Percentiles rank a stretch among this genome's conserved stretches.
Conservation (phyloP, 805 yeast genomes). For the Nakazawaea wyomingensis region DNA sequence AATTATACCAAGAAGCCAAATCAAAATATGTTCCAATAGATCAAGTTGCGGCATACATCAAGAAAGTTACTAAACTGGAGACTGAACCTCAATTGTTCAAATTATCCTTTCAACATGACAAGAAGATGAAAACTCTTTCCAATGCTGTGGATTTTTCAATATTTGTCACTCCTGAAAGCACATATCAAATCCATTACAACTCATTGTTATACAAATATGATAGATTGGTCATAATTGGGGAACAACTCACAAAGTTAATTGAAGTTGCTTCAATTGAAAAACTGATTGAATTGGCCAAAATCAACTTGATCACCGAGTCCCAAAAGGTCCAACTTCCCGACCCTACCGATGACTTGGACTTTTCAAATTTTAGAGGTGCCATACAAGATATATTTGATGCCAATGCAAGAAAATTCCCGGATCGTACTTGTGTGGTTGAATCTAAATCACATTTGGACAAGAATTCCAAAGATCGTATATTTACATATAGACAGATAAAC, state of each 20-base stretch:
- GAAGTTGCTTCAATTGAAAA: conserved; percentile 32
- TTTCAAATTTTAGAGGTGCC: conserved; percentile 90
- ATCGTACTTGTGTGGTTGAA: conserved; percentile 87
- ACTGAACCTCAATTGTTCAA: conserved; percentile 60
- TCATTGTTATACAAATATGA: conserved; percentile 65
- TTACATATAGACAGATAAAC: conserved; percentile 83
- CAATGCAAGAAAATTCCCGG: conserved; percentile 82
- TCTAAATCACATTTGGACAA: conserved; percentile 67
- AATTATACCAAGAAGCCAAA: conserved; percentile 31
- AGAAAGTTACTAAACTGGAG: conserved; percentile 44
- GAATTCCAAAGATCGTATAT: conserved; percentile 54
- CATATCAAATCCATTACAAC: conserved; percentile 59
- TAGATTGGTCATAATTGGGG: conserved; percentile 64
- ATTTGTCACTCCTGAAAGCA: conserved; percentile 31
- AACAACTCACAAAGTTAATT: conserved; percentile 61
- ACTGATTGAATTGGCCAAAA: conserved; percentile 45
- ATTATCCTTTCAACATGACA: conserved; percentile 49
- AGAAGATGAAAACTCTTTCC: conserved; percentile 34
- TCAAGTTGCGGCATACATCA: conserved; percentile 50
- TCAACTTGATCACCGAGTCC: conserved; percentile 62
- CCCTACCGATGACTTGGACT: conserved; percentile 81
- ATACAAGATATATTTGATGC: conserved; percentile 92
- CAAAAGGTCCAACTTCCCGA: conserved; percentile 70
- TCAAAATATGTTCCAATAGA: conserved; percentile 42
- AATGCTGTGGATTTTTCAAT: conserved; percentile 56